Evolutionary conservation across 345 rosid genomes (phyloP).

Genomic region (Salix exigua): DNA sequence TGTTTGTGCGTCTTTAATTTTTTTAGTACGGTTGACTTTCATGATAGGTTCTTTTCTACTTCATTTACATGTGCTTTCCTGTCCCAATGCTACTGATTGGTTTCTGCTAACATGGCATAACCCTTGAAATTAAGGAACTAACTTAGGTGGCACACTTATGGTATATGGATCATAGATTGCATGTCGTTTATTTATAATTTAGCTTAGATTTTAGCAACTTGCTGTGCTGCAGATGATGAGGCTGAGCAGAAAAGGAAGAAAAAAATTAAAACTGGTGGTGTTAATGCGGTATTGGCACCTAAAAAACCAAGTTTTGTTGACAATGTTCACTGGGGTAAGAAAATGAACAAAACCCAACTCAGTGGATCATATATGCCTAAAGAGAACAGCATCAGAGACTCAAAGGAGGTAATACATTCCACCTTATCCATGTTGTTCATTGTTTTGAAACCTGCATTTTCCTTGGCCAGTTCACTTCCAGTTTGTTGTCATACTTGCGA

Average conservation of each 20-base stretch:
- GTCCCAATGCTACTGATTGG: not conserved
- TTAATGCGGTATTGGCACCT: conserved; percentile 38
- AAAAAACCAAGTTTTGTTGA: conserved; percentile 44
- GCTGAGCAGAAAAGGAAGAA: conserved; percentile 58
- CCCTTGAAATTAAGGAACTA: not conserved
- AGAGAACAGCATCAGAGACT: conserved; percentile 44
- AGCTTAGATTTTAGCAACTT: not conserved
- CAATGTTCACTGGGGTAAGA: conserved; percentile 48
- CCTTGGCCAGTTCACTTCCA: not conserved
- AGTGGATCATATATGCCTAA: conserved; percentile 37
- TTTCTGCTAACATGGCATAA: not conserved
- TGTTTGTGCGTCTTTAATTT: not conserved
- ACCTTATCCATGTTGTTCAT: not conserved
- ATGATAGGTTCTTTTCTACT: not conserved
- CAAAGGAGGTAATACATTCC: conserved; percentile 45
- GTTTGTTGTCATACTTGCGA: not conserved
- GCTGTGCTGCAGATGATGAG: conserved; percentile 57
- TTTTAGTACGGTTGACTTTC: not conserved
- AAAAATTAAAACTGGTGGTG: conserved; percentile 44
- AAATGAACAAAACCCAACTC: conserved; percentile 43
- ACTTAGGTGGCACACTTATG: not conserved
- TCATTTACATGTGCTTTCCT: not conserved
- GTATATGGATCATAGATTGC: not conserved
- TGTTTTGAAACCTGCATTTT: not conserved
- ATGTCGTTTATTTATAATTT: not conserved